These are phyloP conservation scores for Aspergillus pseudoviridinutans DNA, from an alignment of 2,329 filamentous ascomycete species.

Conservation along the genomic window DNA sequence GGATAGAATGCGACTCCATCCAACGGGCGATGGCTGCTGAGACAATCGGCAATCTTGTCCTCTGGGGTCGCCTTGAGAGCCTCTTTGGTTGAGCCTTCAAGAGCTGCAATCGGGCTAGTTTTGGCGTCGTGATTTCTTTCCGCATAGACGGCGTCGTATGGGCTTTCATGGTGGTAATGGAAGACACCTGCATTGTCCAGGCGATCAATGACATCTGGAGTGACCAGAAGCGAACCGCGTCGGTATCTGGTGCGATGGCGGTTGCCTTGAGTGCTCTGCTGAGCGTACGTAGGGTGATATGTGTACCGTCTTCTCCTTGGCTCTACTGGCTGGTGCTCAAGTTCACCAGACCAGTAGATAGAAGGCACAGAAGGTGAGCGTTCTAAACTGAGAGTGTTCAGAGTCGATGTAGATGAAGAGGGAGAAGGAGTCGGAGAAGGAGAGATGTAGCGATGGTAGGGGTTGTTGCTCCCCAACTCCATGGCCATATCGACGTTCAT, in stretches of 20 bases:
- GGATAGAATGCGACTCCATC: constrained; percentile 77
- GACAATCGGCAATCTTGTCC: constrained; percentile 71
- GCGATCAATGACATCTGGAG: constrained; percentile 73
- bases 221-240: constrained; percentile 40
- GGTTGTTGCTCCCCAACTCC: constrained; percentile 19
- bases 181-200: constrained; percentile 65
- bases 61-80: constrained; percentile 75
- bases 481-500: constrained; percentile 10
- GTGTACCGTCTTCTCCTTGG: constrained; percentile 15
- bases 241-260: constrained; percentile 13
- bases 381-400: constrained; percentile 12
- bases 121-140: constrained; percentile 65
- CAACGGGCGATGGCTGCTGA: constrained; percentile 70
- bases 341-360: constrained; percentile 20
- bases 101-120: constrained; percentile 70
- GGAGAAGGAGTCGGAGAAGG: constrained; percentile 14
- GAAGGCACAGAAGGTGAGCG: constrained; percentile 22
- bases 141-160: constrained; percentile 77
- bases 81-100: constrained; percentile 67
- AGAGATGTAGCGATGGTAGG: constrained; percentile 26
- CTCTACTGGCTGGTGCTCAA: constrained; percentile 25
- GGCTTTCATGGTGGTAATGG: constrained; percentile 83
- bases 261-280: constrained; percentile 14
- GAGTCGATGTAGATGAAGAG: background rate
- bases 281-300: constrained; percentile 2